Percentiles rank a stretch among this genome's conserved stretches.
These are phyloP conservation scores for Claviceps fusiformis DNA, from an alignment of 2,329 filamentous ascomycete genomes.

Conservation along the genomic window DNA sequence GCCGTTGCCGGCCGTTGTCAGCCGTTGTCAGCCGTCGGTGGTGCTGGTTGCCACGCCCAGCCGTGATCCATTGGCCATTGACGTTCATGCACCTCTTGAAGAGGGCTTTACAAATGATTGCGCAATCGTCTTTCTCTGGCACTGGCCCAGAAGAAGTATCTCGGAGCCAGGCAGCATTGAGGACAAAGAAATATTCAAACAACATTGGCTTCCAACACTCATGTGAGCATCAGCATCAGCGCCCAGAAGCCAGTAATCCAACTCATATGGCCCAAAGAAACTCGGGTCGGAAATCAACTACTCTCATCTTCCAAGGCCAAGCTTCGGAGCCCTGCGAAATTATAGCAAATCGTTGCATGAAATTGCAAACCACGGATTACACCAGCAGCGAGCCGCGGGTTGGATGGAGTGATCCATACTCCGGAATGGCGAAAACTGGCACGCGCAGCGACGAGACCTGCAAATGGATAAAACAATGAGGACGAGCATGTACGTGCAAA, in stretches of 20 bases:
- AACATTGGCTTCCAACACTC: too few species aligned
- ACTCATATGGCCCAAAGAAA: background rate
- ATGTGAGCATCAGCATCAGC: background rate
- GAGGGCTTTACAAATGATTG: too few species aligned
- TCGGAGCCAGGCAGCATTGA: too few species aligned
- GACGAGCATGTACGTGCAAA: background rate
- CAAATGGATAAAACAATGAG: background rate
- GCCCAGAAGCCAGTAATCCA: background rate
- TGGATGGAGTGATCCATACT: background rate
- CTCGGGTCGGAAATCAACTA: background rate
- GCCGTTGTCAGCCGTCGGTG: background rate
- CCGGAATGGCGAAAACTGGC: background rate
- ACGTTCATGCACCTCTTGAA: background rate
- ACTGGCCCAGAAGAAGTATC: background rate
- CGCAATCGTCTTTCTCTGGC: background rate
- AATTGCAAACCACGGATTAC: background rate
- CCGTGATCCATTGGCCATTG: background rate
- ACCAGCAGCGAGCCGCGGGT: background rate
- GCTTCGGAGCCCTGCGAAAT: background rate
- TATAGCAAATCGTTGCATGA: background rate
- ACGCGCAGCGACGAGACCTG: background rate
- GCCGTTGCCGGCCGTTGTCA: background rate
- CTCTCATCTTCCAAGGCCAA: background rate
- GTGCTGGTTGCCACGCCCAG: background rate
- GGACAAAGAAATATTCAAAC: too few species aligned